Conservation (phyloP, 202 grass and related monocot species). For the Musa balbisiana region DNA sequence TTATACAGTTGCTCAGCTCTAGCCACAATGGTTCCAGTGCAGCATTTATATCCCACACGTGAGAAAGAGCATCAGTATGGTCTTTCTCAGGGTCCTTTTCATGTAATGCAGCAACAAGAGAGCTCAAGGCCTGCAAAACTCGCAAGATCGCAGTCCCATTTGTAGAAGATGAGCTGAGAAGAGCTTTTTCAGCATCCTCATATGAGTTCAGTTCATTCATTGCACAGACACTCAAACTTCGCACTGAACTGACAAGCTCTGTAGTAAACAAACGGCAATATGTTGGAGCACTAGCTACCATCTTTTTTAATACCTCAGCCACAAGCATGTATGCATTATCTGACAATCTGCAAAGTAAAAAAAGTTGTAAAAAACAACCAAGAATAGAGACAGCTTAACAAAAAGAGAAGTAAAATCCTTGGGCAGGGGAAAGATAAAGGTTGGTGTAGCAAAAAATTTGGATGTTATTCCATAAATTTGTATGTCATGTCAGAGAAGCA, state of each 20-base stretch:
- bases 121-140: constrained; percentile 92
- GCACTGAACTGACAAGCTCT: constrained; percentile 76
- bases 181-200: constrained; percentile 85
- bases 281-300: constrained; percentile 70
- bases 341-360: constrained; percentile 47
- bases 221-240: constrained; percentile 59
- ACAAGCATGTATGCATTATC: constrained; percentile 91
- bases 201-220: constrained; percentile 83
- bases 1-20: constrained; percentile 92
- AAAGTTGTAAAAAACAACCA: not conserved
- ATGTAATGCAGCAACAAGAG: constrained; percentile 74
- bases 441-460: not conserved
- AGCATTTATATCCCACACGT: constrained; percentile 73
- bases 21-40: constrained; percentile 82
- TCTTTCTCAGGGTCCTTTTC: constrained; percentile 70
- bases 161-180: constrained; percentile 82
- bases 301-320: constrained; percentile 88
- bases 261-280: constrained; percentile 93
- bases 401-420: no score
- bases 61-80: constrained; percentile 50
- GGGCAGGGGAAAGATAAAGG: not conserved
- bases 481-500: no score
- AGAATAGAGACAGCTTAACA: not conserved
- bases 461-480: no score
- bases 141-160: constrained; percentile 92